Evolutionary conservation across 108 stramenopile species (phyloP), one percentile per base, ranked within the genome.

Genomic region (Nitzschia sp.): DNA sequence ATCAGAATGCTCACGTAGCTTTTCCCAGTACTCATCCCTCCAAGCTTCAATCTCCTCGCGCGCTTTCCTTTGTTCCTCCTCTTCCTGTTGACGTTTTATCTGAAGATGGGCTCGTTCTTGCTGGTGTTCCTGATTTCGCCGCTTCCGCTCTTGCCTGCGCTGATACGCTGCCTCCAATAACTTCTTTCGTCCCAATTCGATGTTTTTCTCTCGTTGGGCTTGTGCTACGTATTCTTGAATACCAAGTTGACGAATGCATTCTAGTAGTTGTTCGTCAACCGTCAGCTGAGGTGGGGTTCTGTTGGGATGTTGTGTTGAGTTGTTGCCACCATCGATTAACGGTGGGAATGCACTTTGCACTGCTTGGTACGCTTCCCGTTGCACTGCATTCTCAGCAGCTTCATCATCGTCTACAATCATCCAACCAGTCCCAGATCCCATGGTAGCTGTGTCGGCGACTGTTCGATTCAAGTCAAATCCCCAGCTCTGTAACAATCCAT

Each of bases 341-440:
- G 37, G 54, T 29, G 85, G 85, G 58, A 86, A 86, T 10, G 77
- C 67, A 12, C 67, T 56, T 67, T 86, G 85, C 11, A 79, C 63
- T 17, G 56, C 63, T 55, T 72, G 41, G 56, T 80, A 83, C 6
- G 71, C 82, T 11, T 61, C 72, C 52, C 53, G 55, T 50, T 78
- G 73, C 12, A 78, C 62, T 5, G 77, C 74, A 10, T 69, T 67
- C 24, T 51, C 73, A 0, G 57, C 59, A 6, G 74, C 82, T 50
- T 83, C 82, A 50, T 83, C 75, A 53, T 86, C 85, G 29, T 86
- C 85, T 65, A 86, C 73, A 12, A 86, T 66, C 10, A 63, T 63
- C 58, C 75, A 73, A 10, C 85, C 85, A 21, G 73, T 54, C 52
- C 57, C 54, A 10, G 63, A 59, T 40, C 67, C 46, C 24, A 57